Conservation (phyloP, 2,329 filamentous ascomycete species). For the Penicillium oxalicum region DNA sequence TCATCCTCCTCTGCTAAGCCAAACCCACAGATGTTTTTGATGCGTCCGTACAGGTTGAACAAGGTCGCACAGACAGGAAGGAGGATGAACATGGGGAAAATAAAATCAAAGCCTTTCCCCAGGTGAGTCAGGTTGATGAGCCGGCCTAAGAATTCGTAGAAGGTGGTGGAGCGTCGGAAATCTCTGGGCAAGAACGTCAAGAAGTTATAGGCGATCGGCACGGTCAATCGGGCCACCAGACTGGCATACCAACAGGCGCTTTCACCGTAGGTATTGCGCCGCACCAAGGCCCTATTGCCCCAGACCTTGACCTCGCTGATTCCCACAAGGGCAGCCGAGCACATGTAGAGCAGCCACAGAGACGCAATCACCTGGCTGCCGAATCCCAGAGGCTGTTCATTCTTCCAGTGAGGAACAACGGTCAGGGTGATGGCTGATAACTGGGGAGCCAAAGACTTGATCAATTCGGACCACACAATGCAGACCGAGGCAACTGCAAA, state of each 20-base stretch:
- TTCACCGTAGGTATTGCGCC: conserved; percentile 85
- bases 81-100: conserved; percentile 84
- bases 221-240: conserved; percentile 85
- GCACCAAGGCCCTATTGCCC: conserved; percentile 86
- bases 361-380: conserved; percentile 79
- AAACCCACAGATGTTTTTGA: conserved; percentile 72
- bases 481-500: conserved; percentile 70
- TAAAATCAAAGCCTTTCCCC: conserved; percentile 75
- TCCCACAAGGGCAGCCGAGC: conserved; percentile 75
- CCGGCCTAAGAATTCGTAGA: conserved; percentile 78
- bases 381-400: conserved; percentile 72
- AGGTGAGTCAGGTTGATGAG: conserved; percentile 78
- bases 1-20: conserved; percentile 72
- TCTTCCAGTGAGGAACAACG: conserved; percentile 61
- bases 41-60: conserved; percentile 82
- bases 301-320: conserved; percentile 95
- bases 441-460: conserved; percentile 72
- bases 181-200: conserved; percentile 73
- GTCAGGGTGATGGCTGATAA: conserved; percentile 64
- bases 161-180: conserved; percentile 71
- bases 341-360: conserved; percentile 95
- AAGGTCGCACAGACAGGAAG: conserved; percentile 77
- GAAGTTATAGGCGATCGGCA: conserved; percentile 94
- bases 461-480: conserved; percentile 88
- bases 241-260: conserved; percentile 93